Conservation (phyloP, 2,329 filamentous ascomycete species). For the Penicillium palitans region DNA sequence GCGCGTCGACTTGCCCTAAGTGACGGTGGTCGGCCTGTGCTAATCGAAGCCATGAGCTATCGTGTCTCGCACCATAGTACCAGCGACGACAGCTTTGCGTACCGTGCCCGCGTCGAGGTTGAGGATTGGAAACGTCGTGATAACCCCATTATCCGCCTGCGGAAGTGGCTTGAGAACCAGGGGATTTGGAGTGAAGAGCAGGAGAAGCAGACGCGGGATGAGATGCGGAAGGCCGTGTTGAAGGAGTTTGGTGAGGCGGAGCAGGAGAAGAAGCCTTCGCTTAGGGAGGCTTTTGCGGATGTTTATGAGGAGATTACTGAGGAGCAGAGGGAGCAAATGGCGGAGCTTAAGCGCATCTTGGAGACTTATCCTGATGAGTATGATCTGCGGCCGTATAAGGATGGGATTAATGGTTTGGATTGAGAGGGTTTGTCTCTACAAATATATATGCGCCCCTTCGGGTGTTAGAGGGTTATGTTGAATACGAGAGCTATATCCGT, state of each 20-base stretch:
- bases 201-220: constrained; percentile 70
- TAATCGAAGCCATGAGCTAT: constrained; percentile 97
- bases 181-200: constrained; percentile 81
- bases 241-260: constrained; percentile 76
- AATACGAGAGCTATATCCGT: not conserved
- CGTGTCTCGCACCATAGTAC: constrained; percentile 98
- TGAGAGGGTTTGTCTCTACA: constrained; percentile 64
- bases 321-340: constrained; percentile 73
- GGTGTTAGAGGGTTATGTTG: not conserved
- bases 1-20: constrained; percentile 77
- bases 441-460: constrained; percentile 29
- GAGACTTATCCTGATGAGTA: constrained; percentile 91
- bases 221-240: constrained; percentile 71
- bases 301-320: constrained; percentile 86
- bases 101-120: constrained; percentile 88
- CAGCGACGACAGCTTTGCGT: constrained; percentile 94
- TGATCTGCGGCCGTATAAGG: constrained; percentile 74
- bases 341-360: constrained; percentile 72
- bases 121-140: constrained; percentile 91
- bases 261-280: constrained; percentile 56
- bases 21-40: constrained; percentile 75
- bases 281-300: constrained; percentile 69
- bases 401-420: constrained; percentile 65
- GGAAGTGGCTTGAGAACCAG: constrained; percentile 87
- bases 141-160: constrained; percentile 79